A percentile compares a stretch with the other conserved stretches of the same genome.
These are phyloP conservation scores for Bonia amplexicaulis DNA, from an alignment of 176 grass and related monocot species.

Conservation along the genomic window DNA sequence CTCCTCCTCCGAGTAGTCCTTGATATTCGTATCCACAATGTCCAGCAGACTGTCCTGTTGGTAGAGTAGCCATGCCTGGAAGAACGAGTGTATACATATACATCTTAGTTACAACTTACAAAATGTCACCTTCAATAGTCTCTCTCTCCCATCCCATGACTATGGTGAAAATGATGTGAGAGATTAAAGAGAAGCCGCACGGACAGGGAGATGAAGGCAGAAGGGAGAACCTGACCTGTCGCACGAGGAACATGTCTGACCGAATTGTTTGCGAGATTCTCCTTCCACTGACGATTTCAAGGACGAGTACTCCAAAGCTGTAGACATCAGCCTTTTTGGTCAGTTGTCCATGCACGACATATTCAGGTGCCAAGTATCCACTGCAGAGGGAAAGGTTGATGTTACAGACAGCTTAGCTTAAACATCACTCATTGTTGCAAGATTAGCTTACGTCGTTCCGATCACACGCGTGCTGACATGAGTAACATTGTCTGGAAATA, in stretches of 20 bases:
- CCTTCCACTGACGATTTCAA: constrained; percentile 49
- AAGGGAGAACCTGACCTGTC: constrained; percentile 23
- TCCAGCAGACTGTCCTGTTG: constrained; percentile 32
- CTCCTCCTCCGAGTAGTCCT: constrained; percentile 37
- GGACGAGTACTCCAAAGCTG: constrained; percentile 44
- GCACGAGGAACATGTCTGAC: constrained; percentile 33
- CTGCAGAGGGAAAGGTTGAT: neutral
- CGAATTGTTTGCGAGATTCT: constrained; percentile 33
- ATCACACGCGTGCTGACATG: constrained; percentile 50
- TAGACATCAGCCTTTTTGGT: constrained; percentile 63
- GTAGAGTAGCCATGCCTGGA: constrained; percentile 50
- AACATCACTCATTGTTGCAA: neutral
- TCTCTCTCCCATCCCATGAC: neutral
- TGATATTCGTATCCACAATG: constrained; percentile 31
- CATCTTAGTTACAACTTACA: neutral
- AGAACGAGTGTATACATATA: neutral
- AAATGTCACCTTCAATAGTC: neutral
- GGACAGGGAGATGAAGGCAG: neutral
- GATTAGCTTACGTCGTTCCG: constrained; percentile 37
- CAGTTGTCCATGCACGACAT: constrained; percentile 42
- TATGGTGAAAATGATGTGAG: neutral
- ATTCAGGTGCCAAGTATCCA: constrained; percentile 54
- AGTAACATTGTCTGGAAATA: constrained; percentile 42
- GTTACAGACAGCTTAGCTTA: neutral
- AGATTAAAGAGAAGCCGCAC: neutral